These are phyloP conservation scores for Albizia julibrissin DNA, from an alignment of 306 rosid genomes.

Conservation along the genomic window DNA sequence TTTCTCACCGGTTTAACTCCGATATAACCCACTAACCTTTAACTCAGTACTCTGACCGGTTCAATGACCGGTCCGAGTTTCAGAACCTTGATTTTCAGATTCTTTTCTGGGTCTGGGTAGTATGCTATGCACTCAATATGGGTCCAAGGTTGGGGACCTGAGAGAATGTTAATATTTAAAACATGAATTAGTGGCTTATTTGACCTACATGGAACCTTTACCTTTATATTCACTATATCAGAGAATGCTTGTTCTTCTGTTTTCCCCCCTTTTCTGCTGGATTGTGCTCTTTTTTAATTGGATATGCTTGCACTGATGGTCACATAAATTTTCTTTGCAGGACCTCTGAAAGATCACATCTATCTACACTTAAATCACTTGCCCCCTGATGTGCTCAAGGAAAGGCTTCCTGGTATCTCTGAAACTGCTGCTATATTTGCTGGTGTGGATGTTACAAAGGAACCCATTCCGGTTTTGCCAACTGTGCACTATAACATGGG, in stretches of 20 bases:
- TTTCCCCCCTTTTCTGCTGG: not conserved
- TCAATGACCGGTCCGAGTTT: too few species aligned
- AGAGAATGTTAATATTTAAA: not conserved
- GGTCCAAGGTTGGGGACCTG: not conserved
- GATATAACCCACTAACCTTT: too few species aligned
- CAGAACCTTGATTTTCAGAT: not conserved
- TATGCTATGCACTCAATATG: not conserved
- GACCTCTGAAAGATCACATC: slow-evolving; percentile 96
- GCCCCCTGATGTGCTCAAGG: slow-evolving; percentile 97
- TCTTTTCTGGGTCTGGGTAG: not conserved
- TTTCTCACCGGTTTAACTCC: too few species aligned
- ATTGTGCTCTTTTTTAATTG: slow-evolving; percentile 4
- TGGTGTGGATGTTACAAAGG: slow-evolving; percentile 97
- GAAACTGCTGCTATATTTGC: slow-evolving; percentile 99
- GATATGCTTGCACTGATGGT: slow-evolving; percentile 29
- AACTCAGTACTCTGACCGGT: too few species aligned
- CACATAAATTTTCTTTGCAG: slow-evolving; percentile 46
- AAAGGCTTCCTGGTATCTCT: slow-evolving; percentile 99
- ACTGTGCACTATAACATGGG: slow-evolving; percentile 99
- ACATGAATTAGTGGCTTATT: not conserved
- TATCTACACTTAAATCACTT: slow-evolving; percentile 97
- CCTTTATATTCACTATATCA: slow-evolving; percentile 7
- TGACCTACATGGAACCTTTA: slow-evolving; percentile 17
- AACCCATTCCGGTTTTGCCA: slow-evolving; percentile 97
- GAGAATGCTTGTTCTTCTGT: not conserved